A percentile compares a stretch with the other conserved stretches of the same genome.
These are phyloP conservation scores for Geosmithia putterillii DNA, from an alignment of 2,329 filamentous ascomycete genomes.

Conservation along the genomic window DNA sequence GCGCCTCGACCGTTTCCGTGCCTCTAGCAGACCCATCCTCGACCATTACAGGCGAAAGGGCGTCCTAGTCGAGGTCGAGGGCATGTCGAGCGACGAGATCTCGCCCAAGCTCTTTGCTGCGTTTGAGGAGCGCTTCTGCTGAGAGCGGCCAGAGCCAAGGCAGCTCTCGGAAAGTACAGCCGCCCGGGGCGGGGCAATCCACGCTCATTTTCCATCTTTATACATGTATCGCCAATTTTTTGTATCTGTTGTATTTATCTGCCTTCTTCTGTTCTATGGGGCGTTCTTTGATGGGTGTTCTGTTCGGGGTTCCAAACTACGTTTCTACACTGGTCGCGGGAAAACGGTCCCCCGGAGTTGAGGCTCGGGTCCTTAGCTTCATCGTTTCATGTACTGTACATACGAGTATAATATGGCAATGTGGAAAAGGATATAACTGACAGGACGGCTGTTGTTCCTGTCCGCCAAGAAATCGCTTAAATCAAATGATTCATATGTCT, in stretches of 20 bases:
- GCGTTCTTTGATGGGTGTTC: too few species aligned
- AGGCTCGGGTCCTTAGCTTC: too few species aligned
- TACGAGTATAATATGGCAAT: conserved; percentile 7
- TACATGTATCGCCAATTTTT: neutral
- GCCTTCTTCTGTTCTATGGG: neutral
- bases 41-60: conserved; percentile 81
- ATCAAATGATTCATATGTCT: neutral
- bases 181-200: too few species aligned
- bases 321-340: too few species aligned
- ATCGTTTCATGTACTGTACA: too few species aligned
- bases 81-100: conserved; percentile 89
- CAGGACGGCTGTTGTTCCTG: conserved; percentile 10
- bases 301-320: too few species aligned
- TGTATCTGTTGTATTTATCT: neutral
- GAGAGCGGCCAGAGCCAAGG: too few species aligned
- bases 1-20: conserved; percentile 71
- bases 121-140: conserved; percentile 61
- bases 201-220: too few species aligned
- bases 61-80: conserved; percentile 76
- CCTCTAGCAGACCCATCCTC: conserved; percentile 73
- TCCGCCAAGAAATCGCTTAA: neutral
- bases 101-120: conserved; percentile 77
- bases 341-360: too few species aligned
- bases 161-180: too few species aligned
- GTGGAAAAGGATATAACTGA: conserved; percentile 19